These are phyloP conservation scores for Ophiobolus disseminans DNA, from an alignment of 2,329 filamentous ascomycete genomes.

Conservation along the genomic window DNA sequence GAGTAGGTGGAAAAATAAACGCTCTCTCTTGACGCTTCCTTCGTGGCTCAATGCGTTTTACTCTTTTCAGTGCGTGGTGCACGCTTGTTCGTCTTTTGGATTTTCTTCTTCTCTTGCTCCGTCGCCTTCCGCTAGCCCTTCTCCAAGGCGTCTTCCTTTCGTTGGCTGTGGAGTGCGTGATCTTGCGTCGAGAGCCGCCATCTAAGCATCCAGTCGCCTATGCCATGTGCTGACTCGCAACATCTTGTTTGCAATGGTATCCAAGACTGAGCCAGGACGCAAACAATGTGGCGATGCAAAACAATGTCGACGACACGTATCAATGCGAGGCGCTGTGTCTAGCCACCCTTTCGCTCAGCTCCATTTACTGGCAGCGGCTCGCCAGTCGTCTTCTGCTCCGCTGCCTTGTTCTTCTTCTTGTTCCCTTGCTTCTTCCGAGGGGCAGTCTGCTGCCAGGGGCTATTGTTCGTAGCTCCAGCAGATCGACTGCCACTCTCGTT, in stretches of 20 bases:
- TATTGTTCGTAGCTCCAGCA: conserved; percentile 13
- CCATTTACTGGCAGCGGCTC: conserved; percentile 54
- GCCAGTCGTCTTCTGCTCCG: conserved; percentile 43
- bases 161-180: no score
- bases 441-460: conserved; percentile 30
- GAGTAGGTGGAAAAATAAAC: not conserved
- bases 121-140: no score
- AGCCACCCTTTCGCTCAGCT: conserved; percentile 56
- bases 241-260: conserved; percentile 3
- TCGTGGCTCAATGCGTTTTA: not conserved
- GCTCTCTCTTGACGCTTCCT: not conserved
- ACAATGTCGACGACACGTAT: not conserved
- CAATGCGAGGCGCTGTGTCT: conserved; percentile 2
- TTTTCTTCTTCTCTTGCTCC: not conserved
- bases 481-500: conserved; percentile 37
- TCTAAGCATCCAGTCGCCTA: no score
- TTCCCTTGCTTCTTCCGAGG: conserved; percentile 22
- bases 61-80: not conserved
- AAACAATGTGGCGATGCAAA: not conserved
- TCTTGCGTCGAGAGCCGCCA: no score
- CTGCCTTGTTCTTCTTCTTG: conserved; percentile 34
- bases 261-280: not conserved
- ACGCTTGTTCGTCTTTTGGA: not conserved
- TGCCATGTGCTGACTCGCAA: no score
- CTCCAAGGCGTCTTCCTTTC: no score